phyloP scores from a whole-genome alignment of 2,329 filamentous ascomycete species.

The Sporothrix dimorphospora region DNA sequence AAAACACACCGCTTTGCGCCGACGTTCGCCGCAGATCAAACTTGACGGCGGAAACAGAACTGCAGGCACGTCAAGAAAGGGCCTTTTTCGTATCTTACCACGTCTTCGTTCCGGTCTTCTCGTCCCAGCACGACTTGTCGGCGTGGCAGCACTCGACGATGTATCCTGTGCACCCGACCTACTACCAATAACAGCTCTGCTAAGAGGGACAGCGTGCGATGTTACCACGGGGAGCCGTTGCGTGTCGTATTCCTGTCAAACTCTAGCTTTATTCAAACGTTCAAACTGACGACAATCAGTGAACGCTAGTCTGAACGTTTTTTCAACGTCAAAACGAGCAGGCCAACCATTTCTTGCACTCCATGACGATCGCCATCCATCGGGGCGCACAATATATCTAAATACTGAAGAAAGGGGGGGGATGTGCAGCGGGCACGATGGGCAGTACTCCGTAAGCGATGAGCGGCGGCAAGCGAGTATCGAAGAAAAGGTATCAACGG shows the following conservation, averaged over 20 bases:
- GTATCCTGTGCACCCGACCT: constrained; percentile 6
- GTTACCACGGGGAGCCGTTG: not conserved
- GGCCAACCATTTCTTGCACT: not conserved
- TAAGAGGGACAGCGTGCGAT: not conserved
- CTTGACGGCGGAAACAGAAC: not conserved
- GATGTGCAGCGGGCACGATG: not conserved
- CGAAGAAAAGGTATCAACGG: not conserved
- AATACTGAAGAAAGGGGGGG: not conserved
- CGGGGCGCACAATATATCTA: constrained; percentile 12
- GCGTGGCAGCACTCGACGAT: constrained; percentile 16
- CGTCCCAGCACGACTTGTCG: not conserved
- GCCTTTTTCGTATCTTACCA: not conserved
- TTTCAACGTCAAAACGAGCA: not conserved
- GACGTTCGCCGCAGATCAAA: constrained; percentile 6
- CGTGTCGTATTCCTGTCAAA: not conserved
- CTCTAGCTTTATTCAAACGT: not conserved
- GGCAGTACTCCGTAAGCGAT: not conserved
- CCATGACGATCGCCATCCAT: constrained; percentile 2
- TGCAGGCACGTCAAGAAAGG: not conserved
- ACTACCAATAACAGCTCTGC: not conserved
- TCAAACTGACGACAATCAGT: not conserved
- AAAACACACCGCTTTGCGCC: constrained; percentile 1
- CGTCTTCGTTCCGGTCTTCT: not conserved
- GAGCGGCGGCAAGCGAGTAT: not conserved
- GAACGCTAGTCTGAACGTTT: not conserved